phyloP scores from a whole-genome alignment of 116 monocot species.

The Cymodocea nodosa region DNA sequence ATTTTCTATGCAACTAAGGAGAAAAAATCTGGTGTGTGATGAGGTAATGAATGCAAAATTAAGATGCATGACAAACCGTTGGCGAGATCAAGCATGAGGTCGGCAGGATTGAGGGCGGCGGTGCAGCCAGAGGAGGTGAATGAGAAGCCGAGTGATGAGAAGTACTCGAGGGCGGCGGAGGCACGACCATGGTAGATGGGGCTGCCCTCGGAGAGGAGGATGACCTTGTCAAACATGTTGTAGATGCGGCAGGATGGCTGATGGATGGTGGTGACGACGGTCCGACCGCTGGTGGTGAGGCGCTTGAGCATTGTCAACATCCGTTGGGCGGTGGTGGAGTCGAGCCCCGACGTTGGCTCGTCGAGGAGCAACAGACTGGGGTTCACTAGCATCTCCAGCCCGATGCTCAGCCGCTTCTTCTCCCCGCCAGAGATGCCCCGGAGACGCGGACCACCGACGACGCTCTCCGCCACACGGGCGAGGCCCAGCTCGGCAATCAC shows the following conservation, averaged over 20 bases:
- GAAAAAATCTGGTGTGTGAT: too few species aligned
- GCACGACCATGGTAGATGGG: conserved; percentile 76
- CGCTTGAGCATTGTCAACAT: conserved; percentile 15
- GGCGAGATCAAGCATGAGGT: conserved; percentile 86
- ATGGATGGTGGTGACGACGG: conserved; percentile 78
- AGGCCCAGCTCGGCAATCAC: conserved; percentile 37
- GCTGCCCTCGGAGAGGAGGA: conserved; percentile 65
- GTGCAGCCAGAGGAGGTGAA: conserved; percentile 31
- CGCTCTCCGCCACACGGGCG: conserved; percentile 15
- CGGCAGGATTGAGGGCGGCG: conserved; percentile 69
- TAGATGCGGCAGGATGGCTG: conserved; percentile 83
- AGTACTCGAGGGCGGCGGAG: conserved; percentile 49
- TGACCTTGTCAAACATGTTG: conserved; percentile 87
- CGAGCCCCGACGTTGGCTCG: conserved; percentile 36
- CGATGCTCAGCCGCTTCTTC: conserved; percentile 41
- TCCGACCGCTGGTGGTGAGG: conserved; percentile 33
- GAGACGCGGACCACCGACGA: conserved; percentile 26
- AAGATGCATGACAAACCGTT: conserved; percentile 35
- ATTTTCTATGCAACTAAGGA: too few species aligned
- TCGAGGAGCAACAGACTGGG: conserved; percentile 41
- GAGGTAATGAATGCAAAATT: too few species aligned
- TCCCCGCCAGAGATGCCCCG: conserved; percentile 51
- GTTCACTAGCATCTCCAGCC: conserved; percentile 41
- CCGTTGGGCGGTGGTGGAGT: conserved; percentile 26
- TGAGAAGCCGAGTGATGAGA: conserved; percentile 50